A percentile compares a stretch with the other conserved stretches of the same genome.
Conservation (phyloP, 352 stramenopile genomes). For the Pilasporangium apinafurcum region DNA sequence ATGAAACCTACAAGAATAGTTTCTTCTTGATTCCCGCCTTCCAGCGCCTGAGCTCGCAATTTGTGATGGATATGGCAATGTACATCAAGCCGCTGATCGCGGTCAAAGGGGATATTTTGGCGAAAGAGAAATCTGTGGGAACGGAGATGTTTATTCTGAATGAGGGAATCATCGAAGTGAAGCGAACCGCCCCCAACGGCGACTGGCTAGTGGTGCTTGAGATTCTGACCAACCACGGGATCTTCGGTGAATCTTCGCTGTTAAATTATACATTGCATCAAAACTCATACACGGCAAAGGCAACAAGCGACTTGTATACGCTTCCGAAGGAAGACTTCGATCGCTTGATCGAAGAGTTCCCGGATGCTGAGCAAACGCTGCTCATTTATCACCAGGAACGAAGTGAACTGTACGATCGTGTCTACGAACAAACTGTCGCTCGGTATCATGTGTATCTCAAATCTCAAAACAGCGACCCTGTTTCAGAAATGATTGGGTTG, state of each 20-base stretch:
- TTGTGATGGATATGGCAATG: constrained; percentile 82
- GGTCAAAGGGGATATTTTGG: constrained; percentile 56
- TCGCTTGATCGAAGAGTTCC: constrained; percentile 70
- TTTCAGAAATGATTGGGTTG: constrained; percentile 43
- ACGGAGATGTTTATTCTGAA: constrained; percentile 84
- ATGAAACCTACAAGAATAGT: constrained; percentile 67
- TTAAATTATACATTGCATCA: constrained; percentile 69
- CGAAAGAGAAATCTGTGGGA: constrained; percentile 51
- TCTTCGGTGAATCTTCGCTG: constrained; percentile 67
- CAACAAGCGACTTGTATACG: constrained; percentile 70
- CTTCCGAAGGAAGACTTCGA: constrained; percentile 80
- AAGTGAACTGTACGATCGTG: constrained; percentile 53
- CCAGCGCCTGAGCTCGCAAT: constrained; percentile 60
- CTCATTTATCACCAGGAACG: constrained; percentile 54
- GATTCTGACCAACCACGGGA: constrained; percentile 53
- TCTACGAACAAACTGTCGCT: constrained; percentile 64
- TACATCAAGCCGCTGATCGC: constrained; percentile 81
- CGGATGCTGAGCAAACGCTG: constrained; percentile 57
- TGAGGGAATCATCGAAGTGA: constrained; percentile 62
- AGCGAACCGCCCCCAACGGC: constrained; percentile 39
- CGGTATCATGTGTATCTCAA: constrained; percentile 58
- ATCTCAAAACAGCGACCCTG: constrained; percentile 45
- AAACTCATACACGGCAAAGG: constrained; percentile 71
- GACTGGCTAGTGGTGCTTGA: constrained; percentile 73
- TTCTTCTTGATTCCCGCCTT: constrained; percentile 75